Evolutionary conservation across 768 basidiomycete species (phyloP).

Genomic region (Fistulinella prunicolor): DNA sequence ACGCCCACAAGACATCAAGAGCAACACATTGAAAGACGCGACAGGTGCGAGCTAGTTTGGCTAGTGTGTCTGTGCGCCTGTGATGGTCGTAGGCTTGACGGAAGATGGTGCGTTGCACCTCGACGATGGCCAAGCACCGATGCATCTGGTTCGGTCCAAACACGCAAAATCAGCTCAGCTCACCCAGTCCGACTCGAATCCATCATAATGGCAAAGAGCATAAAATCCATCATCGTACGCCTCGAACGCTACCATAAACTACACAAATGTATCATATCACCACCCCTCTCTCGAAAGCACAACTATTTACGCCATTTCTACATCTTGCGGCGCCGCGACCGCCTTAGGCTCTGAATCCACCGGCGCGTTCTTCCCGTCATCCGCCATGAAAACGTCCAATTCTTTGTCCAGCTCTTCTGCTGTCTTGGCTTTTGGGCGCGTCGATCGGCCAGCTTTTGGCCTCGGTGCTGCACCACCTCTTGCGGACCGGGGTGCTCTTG

Average conservation of each 20-base stretch:
- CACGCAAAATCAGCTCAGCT: not conserved
- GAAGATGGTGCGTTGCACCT: slow-evolving; percentile 27
- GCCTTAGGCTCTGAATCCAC: slow-evolving; percentile 18
- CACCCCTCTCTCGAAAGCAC: not conserved
- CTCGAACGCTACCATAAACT: slow-evolving; percentile 14
- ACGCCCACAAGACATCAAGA: slow-evolving; percentile 25
- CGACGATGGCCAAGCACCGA: slow-evolving; percentile 24
- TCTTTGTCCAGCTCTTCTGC: slow-evolving; percentile 86
- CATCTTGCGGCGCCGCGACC: slow-evolving; percentile 37
- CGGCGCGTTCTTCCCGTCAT: slow-evolving; percentile 35
- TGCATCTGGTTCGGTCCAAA: slow-evolving; percentile 16
- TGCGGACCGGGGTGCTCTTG: slow-evolving; percentile 26
- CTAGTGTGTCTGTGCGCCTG: slow-evolving; percentile 11
- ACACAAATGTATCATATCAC: slow-evolving; percentile 17
- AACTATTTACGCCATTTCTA: slow-evolving; percentile 48
- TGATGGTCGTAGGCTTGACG: slow-evolving; percentile 6
- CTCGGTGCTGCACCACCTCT: slow-evolving; percentile 11
- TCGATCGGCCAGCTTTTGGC: slow-evolving; percentile 31
- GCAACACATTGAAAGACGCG: slow-evolving; percentile 19
- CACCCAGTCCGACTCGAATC: not conserved
- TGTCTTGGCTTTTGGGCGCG: slow-evolving; percentile 59
- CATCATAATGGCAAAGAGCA: too few species aligned
- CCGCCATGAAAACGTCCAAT: slow-evolving; percentile 82
- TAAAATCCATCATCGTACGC: not conserved
- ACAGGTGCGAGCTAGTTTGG: slow-evolving; percentile 26